These are phyloP conservation scores for Penicillium mononematosum DNA, from an alignment of 495 filamentous ascomycete species.

Conservation along the genomic window DNA sequence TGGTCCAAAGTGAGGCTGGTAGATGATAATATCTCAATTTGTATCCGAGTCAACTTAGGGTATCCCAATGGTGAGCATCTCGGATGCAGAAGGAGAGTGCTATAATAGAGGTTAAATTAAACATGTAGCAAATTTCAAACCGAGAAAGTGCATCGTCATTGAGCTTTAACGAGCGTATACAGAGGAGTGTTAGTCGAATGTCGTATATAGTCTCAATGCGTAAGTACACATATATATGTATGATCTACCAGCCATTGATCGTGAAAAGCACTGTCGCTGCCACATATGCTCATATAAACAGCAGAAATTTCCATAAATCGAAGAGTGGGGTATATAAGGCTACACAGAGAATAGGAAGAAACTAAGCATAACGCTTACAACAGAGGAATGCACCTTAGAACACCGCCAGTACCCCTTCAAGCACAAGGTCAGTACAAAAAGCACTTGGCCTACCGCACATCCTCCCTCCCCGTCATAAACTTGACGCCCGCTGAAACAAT, in stretches of 20 bases:
- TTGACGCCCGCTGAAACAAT: constrained; percentile 65
- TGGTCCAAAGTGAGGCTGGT: not conserved
- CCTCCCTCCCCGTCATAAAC: constrained; percentile 36
- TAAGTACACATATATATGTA: not conserved
- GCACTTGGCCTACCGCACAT: constrained; percentile 20
- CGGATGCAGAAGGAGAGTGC: too few relatives aligned
- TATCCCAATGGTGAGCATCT: not conserved
- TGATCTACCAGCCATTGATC: not conserved
- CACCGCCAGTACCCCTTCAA: not conserved
- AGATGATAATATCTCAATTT: not conserved
- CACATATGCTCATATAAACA: not conserved
- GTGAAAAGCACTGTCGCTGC: not conserved
- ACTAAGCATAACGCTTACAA: not conserved
- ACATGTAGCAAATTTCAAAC: too few relatives aligned
- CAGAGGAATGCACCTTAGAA: not conserved
- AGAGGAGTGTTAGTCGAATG: too few relatives aligned
- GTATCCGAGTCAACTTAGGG: not conserved
- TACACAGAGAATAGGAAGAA: not conserved
- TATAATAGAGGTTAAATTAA: too few relatives aligned
- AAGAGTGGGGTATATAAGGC: constrained; percentile 9
- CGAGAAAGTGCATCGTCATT: too few relatives aligned
- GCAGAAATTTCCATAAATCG: not conserved
- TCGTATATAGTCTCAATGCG: not conserved
- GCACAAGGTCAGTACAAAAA: not conserved
- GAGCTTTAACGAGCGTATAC: too few relatives aligned